Evolutionary conservation across 78 protist genomes (phyloP).

Genomic region (Tieghemostelium lacteum): DNA sequence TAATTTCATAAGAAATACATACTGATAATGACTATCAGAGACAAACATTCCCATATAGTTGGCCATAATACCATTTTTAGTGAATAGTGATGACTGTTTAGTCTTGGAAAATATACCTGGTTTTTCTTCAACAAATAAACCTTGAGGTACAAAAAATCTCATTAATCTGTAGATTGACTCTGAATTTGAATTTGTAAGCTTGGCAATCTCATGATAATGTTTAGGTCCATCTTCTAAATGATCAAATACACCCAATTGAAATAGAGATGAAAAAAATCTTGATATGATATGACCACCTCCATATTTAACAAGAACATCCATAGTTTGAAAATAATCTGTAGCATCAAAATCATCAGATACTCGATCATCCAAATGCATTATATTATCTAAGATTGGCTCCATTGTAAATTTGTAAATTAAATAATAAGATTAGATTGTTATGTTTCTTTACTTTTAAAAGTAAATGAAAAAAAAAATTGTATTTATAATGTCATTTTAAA

Average conservation of each 20-base stretch:
- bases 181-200: neutral
- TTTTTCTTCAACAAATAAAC: neutral
- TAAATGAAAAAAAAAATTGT: too few relatives aligned
- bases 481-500: too few relatives aligned
- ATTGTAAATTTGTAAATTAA: too few relatives aligned
- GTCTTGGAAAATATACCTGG: neutral
- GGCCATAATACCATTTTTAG: neutral
- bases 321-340: too few relatives aligned
- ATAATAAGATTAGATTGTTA: too few relatives aligned
- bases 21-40: neutral
- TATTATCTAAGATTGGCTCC: too few relatives aligned
- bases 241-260: conserved; percentile 3
- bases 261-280: neutral
- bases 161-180: neutral
- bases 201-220: neutral
- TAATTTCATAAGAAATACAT: too few relatives aligned
- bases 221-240: conserved; percentile 4
- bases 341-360: too few relatives aligned
- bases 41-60: neutral
- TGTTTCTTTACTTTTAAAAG: too few relatives aligned
- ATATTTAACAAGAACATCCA: neutral
- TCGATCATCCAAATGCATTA: too few relatives aligned
- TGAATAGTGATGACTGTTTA: neutral
- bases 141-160: neutral
- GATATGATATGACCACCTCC: neutral